Base-by-base conservation (phyloP, 2,329 filamentous ascomycete genomes). In the Calonectria fujianensis region DNA sequence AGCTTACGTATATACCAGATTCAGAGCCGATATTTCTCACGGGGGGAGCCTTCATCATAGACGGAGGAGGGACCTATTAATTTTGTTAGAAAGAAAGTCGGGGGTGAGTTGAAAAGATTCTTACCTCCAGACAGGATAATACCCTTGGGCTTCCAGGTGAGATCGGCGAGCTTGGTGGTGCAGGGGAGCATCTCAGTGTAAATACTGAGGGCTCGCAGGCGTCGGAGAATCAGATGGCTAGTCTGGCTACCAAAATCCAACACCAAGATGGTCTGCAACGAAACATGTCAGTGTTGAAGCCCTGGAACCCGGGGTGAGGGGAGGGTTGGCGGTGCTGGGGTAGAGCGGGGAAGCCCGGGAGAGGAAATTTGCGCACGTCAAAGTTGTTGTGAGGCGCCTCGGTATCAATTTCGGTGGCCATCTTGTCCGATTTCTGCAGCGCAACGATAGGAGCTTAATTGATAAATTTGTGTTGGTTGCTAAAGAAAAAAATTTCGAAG, bases 181-280 rank as follows among this genome's bases (percentile, higher is more conserved):
- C 77, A 79, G 1, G 76, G 72, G 11, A 79, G 72, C 61, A 79
- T 69, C 70, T 95, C 89, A 75, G 92, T 92, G 88, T 94, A 98
- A 84, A 97, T 91, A 87, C 93, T 94, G 85, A 97, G 90, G 80
- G 94, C 92, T 79, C 95, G 91, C 35, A 97, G 90, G 41, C 95
- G 91, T 70, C 95, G 37, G 37, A 92, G 92, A 82, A 96, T 95
- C 50, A 96, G 88, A 84, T 96, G 94, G 51, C 91, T 93, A 82
- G 93, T 94, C 85, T 95, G 93, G 24, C 41, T 61, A 68, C 87
- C 93, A 83, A 94, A 95, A 85, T 95, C 93, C 80, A 95, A 87
- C 77, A 93, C 91, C 77, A 95, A 87, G 80, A 95, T 93, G 77
- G 32, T 93, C 88, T 93, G 89, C 24, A 20, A 52, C 32, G 18